Conservation (phyloP, 164 flowering plant genomes). For the Kalanchoe fedtschenkoi region DNA sequence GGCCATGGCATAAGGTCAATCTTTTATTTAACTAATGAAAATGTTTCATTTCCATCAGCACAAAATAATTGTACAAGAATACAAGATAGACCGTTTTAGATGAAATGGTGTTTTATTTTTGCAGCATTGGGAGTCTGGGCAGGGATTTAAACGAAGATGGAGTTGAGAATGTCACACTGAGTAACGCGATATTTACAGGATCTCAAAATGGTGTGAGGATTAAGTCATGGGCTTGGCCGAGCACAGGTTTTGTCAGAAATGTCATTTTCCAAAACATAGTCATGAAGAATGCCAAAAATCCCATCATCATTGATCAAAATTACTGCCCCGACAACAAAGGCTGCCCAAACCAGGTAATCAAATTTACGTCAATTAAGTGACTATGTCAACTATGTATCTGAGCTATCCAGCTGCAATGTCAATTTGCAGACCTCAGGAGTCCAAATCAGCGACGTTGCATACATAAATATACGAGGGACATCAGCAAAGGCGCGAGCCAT, state of each 20-base stretch:
- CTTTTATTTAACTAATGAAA: neutral
- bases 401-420: too few relatives aligned
- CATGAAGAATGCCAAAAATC: constrained; percentile 18
- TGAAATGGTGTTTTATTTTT: neutral
- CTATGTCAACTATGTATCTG: too few relatives aligned
- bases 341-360: constrained; percentile 15
- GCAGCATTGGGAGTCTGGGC: constrained; percentile 27
- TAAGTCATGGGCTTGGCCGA: constrained; percentile 25
- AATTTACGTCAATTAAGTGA: neutral
- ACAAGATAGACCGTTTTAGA: neutral
- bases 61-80: neutral
- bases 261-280: constrained; percentile 11
- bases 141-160: constrained; percentile 15
- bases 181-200: constrained; percentile 13
- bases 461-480: constrained; percentile 8
- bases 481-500: neutral
- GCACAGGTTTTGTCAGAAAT: constrained; percentile 15
- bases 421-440: constrained; percentile 6
- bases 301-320: constrained; percentile 23
- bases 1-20: constrained; percentile 44
- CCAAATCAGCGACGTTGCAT: constrained; percentile 1
- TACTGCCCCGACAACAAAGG: constrained; percentile 20
- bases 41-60: too few relatives aligned
- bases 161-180: constrained; percentile 18
- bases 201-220: constrained; percentile 22